phyloP scores from a whole-genome alignment of 164 flowering plant species.

The Amborella trichopoda region DNA sequence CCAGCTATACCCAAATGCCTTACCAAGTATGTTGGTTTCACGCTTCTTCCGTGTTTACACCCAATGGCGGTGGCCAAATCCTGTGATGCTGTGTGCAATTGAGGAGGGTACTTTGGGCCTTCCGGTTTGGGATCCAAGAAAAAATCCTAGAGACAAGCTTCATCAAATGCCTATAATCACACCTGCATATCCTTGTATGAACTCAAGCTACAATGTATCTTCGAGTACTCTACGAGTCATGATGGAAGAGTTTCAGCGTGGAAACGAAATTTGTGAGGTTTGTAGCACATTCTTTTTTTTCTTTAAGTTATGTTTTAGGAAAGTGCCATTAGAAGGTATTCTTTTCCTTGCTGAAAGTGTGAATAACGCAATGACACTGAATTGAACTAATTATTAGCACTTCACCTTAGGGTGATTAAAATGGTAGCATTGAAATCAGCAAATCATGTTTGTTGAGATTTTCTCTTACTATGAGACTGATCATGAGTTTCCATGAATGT shows the following conservation, averaged over 20 bases:
- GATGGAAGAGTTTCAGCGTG: constrained; percentile 77
- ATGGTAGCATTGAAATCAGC: too few species aligned
- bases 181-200: constrained; percentile 97
- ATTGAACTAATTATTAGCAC: too few species aligned
- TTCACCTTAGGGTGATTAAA: too few species aligned
- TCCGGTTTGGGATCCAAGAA: constrained; percentile 87
- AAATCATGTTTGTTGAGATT: too few species aligned
- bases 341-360: too few species aligned
- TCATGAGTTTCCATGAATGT: too few species aligned
- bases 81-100: constrained; percentile 53
- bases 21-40: constrained; percentile 45
- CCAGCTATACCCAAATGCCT: constrained; percentile 54
- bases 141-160: constrained; percentile 44
- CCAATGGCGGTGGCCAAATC: constrained; percentile 61
- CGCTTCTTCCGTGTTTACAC: constrained; percentile 50
- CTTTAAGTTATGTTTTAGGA: too few species aligned
- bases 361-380: too few species aligned
- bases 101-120: constrained; percentile 72
- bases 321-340: too few species aligned
- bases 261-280: constrained; percentile 80
- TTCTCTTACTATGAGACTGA: too few species aligned
- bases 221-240: constrained; percentile 76
- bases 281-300: not conserved
- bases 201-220: constrained; percentile 95
- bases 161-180: constrained; percentile 94